Conservation (phyloP, 495 filamentous ascomycete genomes). For the Hypomontagnella submonticulosa region DNA sequence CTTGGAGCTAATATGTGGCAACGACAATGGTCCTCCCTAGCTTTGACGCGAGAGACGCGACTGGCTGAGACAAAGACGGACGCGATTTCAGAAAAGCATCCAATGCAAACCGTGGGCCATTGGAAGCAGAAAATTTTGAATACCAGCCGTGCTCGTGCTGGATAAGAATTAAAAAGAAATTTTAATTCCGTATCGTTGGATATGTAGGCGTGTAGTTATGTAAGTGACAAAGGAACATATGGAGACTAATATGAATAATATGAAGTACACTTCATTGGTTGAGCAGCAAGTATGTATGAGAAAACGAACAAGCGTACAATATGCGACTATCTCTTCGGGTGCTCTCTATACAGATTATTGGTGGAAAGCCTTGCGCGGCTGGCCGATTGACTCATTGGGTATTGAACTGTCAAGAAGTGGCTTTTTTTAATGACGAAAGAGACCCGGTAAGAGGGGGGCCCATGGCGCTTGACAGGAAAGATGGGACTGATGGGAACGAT, state of each 20-base stretch:
- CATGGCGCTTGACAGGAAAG: too few species aligned
- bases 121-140: constrained; percentile 12
- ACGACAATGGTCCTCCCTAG: constrained; percentile 1
- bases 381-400: constrained; percentile 41
- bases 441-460: constrained; percentile 25
- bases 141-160: constrained; percentile 1
- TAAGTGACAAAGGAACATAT: constrained; percentile 14
- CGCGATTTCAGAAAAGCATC: constrained; percentile 1
- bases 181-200: constrained; percentile 5
- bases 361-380: constrained; percentile 14
- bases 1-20: constrained; percentile 21
- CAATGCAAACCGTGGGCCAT: constrained; percentile 15
- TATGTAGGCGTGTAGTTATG: background rate
- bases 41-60: constrained; percentile 11
- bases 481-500: too few species aligned
- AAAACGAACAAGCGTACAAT: background rate
- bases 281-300: background rate
- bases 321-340: constrained; percentile 18
- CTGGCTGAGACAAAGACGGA: constrained; percentile 3
- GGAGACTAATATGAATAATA: constrained; percentile 6
- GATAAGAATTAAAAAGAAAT: constrained; percentile 5
- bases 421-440: constrained; percentile 27
- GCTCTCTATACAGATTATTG: constrained; percentile 17
- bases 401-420: background rate
- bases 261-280: constrained; percentile 30